Conservation (phyloP, 139 green algal species). For the Haematococcus lacustris region DNA sequence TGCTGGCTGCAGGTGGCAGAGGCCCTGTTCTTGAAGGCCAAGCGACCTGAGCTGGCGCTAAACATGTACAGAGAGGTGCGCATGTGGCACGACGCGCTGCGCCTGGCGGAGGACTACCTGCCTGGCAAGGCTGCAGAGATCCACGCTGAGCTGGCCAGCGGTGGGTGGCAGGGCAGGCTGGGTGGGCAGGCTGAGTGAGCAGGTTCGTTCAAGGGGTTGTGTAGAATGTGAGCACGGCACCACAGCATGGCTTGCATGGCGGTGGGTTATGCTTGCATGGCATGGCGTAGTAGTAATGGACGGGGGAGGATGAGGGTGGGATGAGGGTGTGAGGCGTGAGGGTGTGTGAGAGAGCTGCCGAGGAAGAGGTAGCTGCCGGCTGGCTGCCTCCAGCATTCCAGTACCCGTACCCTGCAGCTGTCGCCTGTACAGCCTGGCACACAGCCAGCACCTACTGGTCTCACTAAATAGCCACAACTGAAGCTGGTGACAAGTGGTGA, state of each 20-base stretch:
- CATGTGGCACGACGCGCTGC: constrained; percentile 69
- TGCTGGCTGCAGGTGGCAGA: constrained; percentile 26
- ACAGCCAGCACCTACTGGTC: too few species aligned
- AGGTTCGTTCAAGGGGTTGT: not conserved
- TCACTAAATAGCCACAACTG: too few species aligned
- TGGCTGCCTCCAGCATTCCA: too few species aligned
- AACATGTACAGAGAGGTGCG: constrained; percentile 60
- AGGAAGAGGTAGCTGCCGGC: not conserved
- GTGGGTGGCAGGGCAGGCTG: not conserved
- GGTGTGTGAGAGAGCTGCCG: not conserved
- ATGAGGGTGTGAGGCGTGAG: not conserved
- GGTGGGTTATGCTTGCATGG: not conserved
- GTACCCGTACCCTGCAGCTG: too few species aligned
- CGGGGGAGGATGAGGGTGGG: not conserved
- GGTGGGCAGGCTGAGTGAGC: not conserved
- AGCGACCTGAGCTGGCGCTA: constrained; percentile 60
- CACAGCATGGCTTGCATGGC: not conserved
- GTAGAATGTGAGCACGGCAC: too few species aligned
- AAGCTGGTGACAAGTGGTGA: too few species aligned
- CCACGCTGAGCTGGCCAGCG: constrained; percentile 19
- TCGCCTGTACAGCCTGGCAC: too few species aligned
- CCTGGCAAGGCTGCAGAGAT: constrained; percentile 55
- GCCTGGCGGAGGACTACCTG: constrained; percentile 69
- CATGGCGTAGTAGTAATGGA: not conserved
- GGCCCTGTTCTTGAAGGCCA: constrained; percentile 58